Evolutionary conservation across 805 yeast genomes (phyloP).

Genomic region (Lachancea sp.): DNA sequence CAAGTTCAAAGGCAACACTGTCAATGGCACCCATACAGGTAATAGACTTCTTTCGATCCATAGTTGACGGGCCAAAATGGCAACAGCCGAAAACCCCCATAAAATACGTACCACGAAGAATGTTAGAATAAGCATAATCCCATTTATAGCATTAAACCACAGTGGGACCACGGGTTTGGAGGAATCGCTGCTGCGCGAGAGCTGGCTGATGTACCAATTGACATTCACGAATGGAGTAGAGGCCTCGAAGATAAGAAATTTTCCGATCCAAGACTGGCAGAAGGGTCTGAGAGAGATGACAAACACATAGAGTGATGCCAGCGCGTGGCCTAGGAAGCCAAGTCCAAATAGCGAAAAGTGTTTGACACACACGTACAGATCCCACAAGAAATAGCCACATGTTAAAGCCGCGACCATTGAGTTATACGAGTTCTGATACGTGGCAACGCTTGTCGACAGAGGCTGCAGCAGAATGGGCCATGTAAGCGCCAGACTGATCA

Average conservation of each 20-base stretch:
- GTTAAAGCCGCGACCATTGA: conserved; percentile 69
- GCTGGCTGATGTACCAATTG: conserved; percentile 82
- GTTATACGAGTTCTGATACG: conserved; percentile 69
- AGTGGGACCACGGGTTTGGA: conserved; percentile 40
- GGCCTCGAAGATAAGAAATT: conserved; percentile 77
- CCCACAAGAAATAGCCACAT: conserved; percentile 91
- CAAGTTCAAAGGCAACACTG: conserved; percentile 52
- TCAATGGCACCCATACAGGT: conserved; percentile 42
- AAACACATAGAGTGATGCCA: conserved; percentile 75
- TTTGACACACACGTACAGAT: conserved; percentile 58
- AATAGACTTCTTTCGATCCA: conserved; percentile 38
- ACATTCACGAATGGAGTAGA: conserved; percentile 92
- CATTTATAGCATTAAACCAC: conserved; percentile 55
- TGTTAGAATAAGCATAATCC: conserved; percentile 55
- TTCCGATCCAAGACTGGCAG: conserved; percentile 74
- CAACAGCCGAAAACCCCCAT: conserved; percentile 81
- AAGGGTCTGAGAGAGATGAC: conserved; percentile 59
- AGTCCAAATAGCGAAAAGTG: conserved; percentile 67
- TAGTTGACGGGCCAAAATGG: conserved; percentile 43
- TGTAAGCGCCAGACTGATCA: conserved; percentile 53
- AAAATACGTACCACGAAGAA: conserved; percentile 75
- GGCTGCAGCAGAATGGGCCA: conserved; percentile 57
- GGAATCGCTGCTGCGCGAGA: conserved; percentile 51
- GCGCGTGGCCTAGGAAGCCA: conserved; percentile 78
- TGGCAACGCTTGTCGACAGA: conserved; percentile 44